Evolutionary conservation across 192 early-diverging fungal genomes (phyloP), one percentile per base, ranked within the genome.

Genomic region (Backusella mclennaniae): DNA sequence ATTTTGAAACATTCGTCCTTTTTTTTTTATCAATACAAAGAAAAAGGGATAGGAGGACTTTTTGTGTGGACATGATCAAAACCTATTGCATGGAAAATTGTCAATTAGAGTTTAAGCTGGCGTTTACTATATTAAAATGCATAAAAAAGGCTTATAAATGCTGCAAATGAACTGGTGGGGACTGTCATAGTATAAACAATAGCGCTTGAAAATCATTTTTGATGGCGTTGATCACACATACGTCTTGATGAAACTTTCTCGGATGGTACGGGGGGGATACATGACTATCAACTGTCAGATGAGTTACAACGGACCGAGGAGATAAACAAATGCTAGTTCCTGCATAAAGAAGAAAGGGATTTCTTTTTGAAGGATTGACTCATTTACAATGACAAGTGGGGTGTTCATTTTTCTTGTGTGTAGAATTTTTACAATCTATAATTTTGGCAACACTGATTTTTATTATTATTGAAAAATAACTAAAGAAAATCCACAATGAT

Each of bases 41-140:
- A 63, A 26, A 63, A 29, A 9, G 11, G 38, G 9, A 39, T 39
- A 56, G n/a, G 7, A 33, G 53, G 21, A 56, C 53, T 8, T 9
- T 26, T 63, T 29, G 26, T 26, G 11, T 26, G 56, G 56, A 9
- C 56, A 63, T 63, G 56, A 26, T 63, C 26, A 29, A 26, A 63
- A 63, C 56, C 23, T 29, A 29, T 63, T 63, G 56, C 56, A 63
- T 63, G 11, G 6, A 49, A 49, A n/a, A 4, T 56, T 63, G 56
- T 63, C 56, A 63, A 63, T 63, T 63, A 63, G 23, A 4, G 56
- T 63, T 63, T 63, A 63, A 63, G 21, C 56, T 63, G 56, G 21
- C 56, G 23, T 29, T 63, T 49, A 49, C 15, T 49, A 44, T 44
- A 49, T 49, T 49, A 49, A 49, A 49, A n/a, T 49, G 19, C 19